Evolutionary conservation across 1,139 yeast species (phyloP).

Genomic region (Nakaseomyces nivariensis): DNA sequence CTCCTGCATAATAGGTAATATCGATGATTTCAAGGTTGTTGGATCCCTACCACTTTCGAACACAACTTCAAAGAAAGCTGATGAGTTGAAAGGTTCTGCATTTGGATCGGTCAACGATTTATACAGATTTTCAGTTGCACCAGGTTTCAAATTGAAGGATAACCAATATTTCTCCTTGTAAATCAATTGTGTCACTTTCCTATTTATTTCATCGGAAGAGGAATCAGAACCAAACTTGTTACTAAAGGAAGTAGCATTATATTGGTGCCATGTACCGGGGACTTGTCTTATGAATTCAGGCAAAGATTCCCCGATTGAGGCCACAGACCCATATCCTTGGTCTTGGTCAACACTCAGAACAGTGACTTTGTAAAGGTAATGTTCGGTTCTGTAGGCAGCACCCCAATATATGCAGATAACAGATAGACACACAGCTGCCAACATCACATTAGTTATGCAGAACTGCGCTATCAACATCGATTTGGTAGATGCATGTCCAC

Average conservation of each 20-base stretch:
- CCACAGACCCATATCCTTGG: neutral
- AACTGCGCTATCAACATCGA: neutral
- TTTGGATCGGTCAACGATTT: conserved; percentile 29
- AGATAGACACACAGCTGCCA: conserved; percentile 8
- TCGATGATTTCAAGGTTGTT: conserved; percentile 34
- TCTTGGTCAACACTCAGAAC: conserved; percentile 11
- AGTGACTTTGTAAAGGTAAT: conserved; percentile 9
- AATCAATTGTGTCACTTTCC: conserved; percentile 33
- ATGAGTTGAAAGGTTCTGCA: conserved; percentile 19
- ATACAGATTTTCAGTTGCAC: conserved; percentile 36
- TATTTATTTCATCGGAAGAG: conserved; percentile 31
- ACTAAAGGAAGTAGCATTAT: conserved; percentile 13
- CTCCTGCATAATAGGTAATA: conserved; percentile 33
- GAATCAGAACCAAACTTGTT: conserved; percentile 25
- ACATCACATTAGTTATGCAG: conserved; percentile 4
- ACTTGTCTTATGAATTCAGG: conserved; percentile 10
- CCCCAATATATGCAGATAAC: conserved; percentile 11
- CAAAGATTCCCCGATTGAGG: conserved; percentile 11
- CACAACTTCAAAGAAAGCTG: conserved; percentile 28
- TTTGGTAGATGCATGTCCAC: neutral
- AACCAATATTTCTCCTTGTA: conserved; percentile 48
- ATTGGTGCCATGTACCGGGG: conserved; percentile 27
- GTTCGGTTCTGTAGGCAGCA: conserved; percentile 7
- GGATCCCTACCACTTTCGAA: conserved; percentile 51
- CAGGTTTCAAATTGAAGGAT: conserved; percentile 38